Percentiles rank a stretch among this genome's conserved stretches.
phyloP scores from a whole-genome alignment of 78 protist species.

The Tieghemostelium lacteum region DNA sequence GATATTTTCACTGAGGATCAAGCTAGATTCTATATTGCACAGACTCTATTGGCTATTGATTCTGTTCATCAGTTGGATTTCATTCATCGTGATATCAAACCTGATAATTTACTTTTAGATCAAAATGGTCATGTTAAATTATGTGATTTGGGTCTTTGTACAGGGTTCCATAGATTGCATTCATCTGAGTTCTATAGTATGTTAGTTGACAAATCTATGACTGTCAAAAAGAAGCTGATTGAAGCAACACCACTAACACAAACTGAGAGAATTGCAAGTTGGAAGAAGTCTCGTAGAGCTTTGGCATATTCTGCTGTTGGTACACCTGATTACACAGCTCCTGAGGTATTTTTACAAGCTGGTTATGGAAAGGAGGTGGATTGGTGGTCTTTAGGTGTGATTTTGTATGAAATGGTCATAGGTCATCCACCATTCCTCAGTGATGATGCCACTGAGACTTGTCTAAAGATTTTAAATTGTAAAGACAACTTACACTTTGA shows the following conservation, averaged over 20 bases:
- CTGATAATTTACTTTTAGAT: slow-evolving; percentile 80
- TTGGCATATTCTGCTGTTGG: slow-evolving; percentile 91
- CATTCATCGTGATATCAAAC: slow-evolving; percentile 88
- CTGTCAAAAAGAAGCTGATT: slow-evolving; percentile 47
- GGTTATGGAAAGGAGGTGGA: slow-evolving; percentile 92
- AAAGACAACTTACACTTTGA: slow-evolving; percentile 72
- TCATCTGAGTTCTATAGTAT: slow-evolving; percentile 73
- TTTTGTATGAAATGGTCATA: slow-evolving; percentile 87
- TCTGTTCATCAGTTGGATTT: slow-evolving; percentile 84
- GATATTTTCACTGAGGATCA: slow-evolving; percentile 84
- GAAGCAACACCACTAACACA: slow-evolving; percentile 57
- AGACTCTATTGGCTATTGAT: slow-evolving; percentile 89
- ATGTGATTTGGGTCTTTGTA: slow-evolving; percentile 78
- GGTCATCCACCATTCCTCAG: slow-evolving; percentile 92
- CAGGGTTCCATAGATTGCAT: slow-evolving; percentile 75
- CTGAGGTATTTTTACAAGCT: slow-evolving; percentile 88
- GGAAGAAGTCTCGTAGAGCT: slow-evolving; percentile 81
- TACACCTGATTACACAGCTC: slow-evolving; percentile 94
- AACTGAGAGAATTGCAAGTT: slow-evolving; percentile 70
- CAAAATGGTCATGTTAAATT: slow-evolving; percentile 72
- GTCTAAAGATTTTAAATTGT: slow-evolving; percentile 82
- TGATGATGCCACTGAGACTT: slow-evolving; percentile 83
- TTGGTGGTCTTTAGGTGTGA: slow-evolving; percentile 95
- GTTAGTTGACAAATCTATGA: slow-evolving; percentile 76
- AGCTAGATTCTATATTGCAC: slow-evolving; percentile 92